phyloP scores from a whole-genome alignment of 768 basidiomycete genomes.

The Suillus placidus region DNA sequence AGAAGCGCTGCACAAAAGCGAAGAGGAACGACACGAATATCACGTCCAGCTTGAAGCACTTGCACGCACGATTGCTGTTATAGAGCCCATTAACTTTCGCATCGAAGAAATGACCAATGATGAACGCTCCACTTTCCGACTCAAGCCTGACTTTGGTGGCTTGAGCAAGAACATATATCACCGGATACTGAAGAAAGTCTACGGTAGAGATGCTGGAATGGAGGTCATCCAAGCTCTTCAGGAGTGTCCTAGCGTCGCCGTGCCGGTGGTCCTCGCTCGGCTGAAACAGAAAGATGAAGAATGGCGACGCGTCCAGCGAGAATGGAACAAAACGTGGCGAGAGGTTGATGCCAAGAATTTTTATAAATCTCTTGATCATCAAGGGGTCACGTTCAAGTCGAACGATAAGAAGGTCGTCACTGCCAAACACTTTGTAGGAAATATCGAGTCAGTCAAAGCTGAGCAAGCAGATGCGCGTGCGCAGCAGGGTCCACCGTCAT shows the following conservation, averaged over 20 bases:
- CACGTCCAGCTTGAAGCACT: slow-evolving; percentile 94
- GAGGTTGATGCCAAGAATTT: slow-evolving; percentile 98
- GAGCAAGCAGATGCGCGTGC: slow-evolving; percentile 50
- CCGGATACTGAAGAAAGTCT: slow-evolving; percentile 91
- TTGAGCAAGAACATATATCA: slow-evolving; percentile 86
- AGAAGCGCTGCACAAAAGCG: slow-evolving; percentile 93
- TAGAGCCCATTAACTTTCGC: slow-evolving; percentile 84
- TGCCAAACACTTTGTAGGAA: slow-evolving; percentile 76
- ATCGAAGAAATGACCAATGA: slow-evolving; percentile 89
- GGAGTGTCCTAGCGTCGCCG: slow-evolving; percentile 86
- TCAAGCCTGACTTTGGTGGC: slow-evolving; percentile 90
- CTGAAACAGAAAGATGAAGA: slow-evolving; percentile 96
- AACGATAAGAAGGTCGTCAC: slow-evolving; percentile 96
- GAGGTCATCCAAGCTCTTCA: slow-evolving; percentile 88
- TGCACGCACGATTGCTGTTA: slow-evolving; percentile 83
- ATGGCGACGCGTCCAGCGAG: slow-evolving; percentile 91
- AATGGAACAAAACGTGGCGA: slow-evolving; percentile 96
- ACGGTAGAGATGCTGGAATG: slow-evolving; percentile 74
- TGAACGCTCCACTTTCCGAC: slow-evolving; percentile 78
- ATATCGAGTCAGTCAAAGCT: slow-evolving; percentile 72
- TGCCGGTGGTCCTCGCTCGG: slow-evolving; percentile 88
- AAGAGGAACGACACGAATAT: slow-evolving; percentile 98
- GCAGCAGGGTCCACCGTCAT: slow-evolving; percentile 36
- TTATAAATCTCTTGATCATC: slow-evolving; percentile 96
- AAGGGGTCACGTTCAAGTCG: slow-evolving; percentile 91